These are phyloP conservation scores for Strombidium stylifer DNA, from an alignment of 73 alveolate species.

Conservation along the genomic window DNA sequence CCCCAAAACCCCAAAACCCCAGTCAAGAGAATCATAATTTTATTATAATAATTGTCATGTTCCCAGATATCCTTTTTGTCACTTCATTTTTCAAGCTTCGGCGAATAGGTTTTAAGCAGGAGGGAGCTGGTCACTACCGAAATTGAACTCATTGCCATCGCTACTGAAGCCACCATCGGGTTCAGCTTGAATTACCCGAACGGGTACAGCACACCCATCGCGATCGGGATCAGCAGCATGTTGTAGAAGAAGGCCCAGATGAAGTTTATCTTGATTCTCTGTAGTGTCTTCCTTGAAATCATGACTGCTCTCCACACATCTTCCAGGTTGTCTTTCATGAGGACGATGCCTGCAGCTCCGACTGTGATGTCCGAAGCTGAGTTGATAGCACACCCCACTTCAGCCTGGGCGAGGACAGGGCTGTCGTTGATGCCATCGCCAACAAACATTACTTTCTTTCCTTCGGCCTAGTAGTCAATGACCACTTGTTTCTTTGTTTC, in stretches of 20 bases:
- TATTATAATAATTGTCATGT: too few species aligned
- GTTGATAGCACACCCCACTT: slow-evolving; percentile 94
- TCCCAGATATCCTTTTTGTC: too few species aligned
- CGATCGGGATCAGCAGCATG: slow-evolving; percentile 68
- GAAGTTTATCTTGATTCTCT: slow-evolving; percentile 65
- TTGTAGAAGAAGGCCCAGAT: slow-evolving; percentile 75
- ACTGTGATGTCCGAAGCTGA: slow-evolving; percentile 85
- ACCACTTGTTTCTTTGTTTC: slow-evolving; percentile 65
- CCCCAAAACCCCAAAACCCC: too few species aligned
- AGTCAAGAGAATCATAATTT: too few species aligned
- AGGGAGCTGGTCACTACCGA: slow-evolving; percentile 65
- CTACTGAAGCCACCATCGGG: slow-evolving; percentile 64
- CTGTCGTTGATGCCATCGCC: slow-evolving; percentile 97
- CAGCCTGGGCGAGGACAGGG: slow-evolving; percentile 86
- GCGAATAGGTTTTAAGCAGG: slow-evolving; percentile 45
- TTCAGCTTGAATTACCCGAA: slow-evolving; percentile 28
- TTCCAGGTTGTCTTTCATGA: slow-evolving; percentile 51
- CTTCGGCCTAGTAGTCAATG: slow-evolving; percentile 30
- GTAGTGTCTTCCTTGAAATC: slow-evolving; percentile 37
- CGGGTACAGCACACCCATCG: slow-evolving; percentile 66
- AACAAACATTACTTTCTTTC: slow-evolving; percentile 75
- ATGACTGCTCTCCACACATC: slow-evolving; percentile 53
- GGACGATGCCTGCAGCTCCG: slow-evolving; percentile 78
- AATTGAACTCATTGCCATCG: slow-evolving; percentile 68
- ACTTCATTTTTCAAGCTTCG: too few species aligned